Evolutionary conservation across 139 green algal genomes (phyloP), one percentile per base, ranked within the genome.

Genomic region (Micromonas pusilla): DNA sequence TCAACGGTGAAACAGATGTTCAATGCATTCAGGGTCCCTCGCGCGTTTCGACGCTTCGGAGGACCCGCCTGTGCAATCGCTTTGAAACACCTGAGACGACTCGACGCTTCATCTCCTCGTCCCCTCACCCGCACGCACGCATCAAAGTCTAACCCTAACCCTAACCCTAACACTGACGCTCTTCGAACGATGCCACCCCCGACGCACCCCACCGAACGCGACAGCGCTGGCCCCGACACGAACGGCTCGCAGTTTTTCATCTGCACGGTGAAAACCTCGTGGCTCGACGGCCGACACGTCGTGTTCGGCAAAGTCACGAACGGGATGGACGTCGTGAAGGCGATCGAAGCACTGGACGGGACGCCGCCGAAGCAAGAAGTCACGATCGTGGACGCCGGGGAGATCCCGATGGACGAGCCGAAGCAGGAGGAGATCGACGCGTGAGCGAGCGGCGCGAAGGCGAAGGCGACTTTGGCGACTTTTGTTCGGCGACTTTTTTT

Each of bases 291-390:
- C 53, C 83, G 82, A 52, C 80, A 85, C 63, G 67, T 77, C 31
- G 80, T 85, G 19, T 85, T 82, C 52, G 80, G 76, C 25, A 34
- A 81, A 45, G 80, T 85, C 19, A 87, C 81, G 26, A 86, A 91
- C n/a, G 90, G 90, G 74, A 90, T 95, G 87, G 86, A 93, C 20
- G 80, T 91, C 2, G 86, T 92, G 1, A 87, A 86, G 74, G 85
- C 83, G 64, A 79, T 92, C 52, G 88, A 92, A 82, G 54, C 21
- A 85, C 80, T 65, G 83, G 83, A 78, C 80, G 72, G 73, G 1
- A 77, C 25, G 75, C 52, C 65, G 85, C 84, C 76, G 81, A 74
- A 37, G 60, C 76, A 91, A 78, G 57, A 62, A 13, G 87, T 94
- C 53, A 74, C 86, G 0, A 85, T 94, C 74, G 82, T 81, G 20